Conservation (phyloP, 768 basidiomycete genomes). For the Termitomyces eurrhizus region DNA sequence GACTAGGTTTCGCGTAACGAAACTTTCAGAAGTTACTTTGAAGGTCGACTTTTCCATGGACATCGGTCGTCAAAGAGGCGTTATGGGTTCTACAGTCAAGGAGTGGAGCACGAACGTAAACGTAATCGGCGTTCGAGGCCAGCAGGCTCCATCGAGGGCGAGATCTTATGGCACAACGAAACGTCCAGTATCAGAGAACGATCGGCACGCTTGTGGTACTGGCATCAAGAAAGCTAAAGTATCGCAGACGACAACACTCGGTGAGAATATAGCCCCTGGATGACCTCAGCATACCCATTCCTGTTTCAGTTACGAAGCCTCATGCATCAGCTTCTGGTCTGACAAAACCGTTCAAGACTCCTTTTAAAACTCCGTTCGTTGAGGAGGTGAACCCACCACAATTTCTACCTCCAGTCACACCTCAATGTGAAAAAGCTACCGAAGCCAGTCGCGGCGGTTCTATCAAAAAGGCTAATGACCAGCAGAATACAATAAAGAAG, state of each 20-base stretch:
- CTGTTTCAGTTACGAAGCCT: conserved; percentile 41
- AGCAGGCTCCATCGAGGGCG: neutral
- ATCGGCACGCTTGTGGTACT: conserved; percentile 1
- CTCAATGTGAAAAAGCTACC: neutral
- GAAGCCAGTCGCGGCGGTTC: neutral
- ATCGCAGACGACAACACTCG: conserved; percentile 26
- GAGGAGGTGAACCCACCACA: neutral
- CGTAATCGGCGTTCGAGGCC: neutral
- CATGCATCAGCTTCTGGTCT: conserved; percentile 36
- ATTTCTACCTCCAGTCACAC: conserved; percentile 8
- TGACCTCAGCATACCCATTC: neutral
- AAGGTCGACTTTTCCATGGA: conserved; percentile 20
- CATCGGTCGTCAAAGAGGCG: neutral
- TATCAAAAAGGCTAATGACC: neutral
- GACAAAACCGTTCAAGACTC: conserved; percentile 48
- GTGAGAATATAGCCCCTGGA: conserved; percentile 17
- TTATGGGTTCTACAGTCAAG: neutral
- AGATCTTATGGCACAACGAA: conserved; percentile 11
- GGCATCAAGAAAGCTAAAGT: conserved; percentile 31
- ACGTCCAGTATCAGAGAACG: conserved; percentile 8
- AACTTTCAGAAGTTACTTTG: conserved; percentile 38
- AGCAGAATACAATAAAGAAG: neutral
- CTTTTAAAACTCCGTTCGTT: conserved; percentile 24
- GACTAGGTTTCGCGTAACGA: conserved; percentile 41
- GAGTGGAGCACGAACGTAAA: conserved; percentile 3